A percentile compares a stretch with the other conserved stretches of the same genome.
Conservation (phyloP, 129 eudicot genomes). For the Saposhnikovia divaricata region DNA sequence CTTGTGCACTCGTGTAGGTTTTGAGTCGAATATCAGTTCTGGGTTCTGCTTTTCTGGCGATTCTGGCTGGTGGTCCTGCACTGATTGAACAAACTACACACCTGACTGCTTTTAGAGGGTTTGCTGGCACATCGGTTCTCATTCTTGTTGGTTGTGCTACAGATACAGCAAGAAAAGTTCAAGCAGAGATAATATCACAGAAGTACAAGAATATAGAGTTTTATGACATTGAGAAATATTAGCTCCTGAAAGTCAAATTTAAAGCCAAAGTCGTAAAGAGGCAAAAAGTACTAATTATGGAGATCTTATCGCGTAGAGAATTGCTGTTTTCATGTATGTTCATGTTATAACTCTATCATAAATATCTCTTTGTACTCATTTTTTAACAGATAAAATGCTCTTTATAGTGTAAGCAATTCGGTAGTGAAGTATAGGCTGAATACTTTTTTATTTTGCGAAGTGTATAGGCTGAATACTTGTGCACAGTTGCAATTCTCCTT, state of each 20-base stretch:
- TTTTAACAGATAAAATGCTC: not conserved
- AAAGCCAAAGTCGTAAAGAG: not conserved
- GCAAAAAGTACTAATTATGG: not conserved
- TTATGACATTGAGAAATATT: slow-evolving; percentile 65
- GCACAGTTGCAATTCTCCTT: not conserved
- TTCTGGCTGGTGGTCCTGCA: slow-evolving; percentile 96
- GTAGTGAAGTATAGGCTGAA: not conserved
- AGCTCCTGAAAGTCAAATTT: not conserved
- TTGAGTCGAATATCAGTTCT: slow-evolving; percentile 88
- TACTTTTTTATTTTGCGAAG: no score
- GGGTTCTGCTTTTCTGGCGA: slow-evolving; percentile 93
- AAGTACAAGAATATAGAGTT: slow-evolving; percentile 93
- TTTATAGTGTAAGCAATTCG: not conserved
- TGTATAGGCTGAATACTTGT: no score
- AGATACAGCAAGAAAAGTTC: slow-evolving; percentile 92
- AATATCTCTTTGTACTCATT: not conserved
- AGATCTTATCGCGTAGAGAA: not conserved
- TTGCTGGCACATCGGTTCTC: slow-evolving; percentile 94
- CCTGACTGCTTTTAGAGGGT: slow-evolving; percentile 89
- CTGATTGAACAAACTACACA: slow-evolving; percentile 89
- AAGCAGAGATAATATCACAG: slow-evolving; percentile 94
- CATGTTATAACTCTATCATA: not conserved
- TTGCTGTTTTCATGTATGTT: not conserved
- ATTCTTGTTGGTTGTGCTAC: slow-evolving; percentile 99
- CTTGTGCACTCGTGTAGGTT: slow-evolving; percentile 34